A percentile compares a stretch with the other conserved stretches of the same genome.
Conservation (phyloP, 139 green algal species). For the Haematococcus sp. region DNA sequence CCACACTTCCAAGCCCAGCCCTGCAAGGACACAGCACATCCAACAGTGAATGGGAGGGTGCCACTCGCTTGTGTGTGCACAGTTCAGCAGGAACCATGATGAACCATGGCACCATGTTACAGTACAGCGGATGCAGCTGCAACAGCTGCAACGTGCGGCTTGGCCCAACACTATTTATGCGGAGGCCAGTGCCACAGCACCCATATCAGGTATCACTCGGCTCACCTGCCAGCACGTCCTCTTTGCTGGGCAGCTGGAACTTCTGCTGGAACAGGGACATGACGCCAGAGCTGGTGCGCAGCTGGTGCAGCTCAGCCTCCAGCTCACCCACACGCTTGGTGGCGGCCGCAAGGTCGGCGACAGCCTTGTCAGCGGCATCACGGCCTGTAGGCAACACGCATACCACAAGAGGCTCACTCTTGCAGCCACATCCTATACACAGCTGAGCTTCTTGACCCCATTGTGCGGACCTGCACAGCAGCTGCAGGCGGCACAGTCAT, state of each 20-base stretch:
- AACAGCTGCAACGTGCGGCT: no score
- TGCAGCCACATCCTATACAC: no score
- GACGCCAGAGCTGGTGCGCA: conserved; percentile 3
- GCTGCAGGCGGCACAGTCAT: no score
- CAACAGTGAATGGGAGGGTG: neutral
- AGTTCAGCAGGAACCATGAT: no score
- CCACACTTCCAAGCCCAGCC: conserved; percentile 38
- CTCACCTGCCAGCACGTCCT: conserved; percentile 39
- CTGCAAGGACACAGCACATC: conserved; percentile 1
- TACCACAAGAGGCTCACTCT: neutral
- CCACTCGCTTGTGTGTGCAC: no score
- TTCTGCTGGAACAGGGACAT: conserved; percentile 29
- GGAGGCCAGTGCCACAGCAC: no score
- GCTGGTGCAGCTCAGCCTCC: conserved; percentile 30
- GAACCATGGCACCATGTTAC: no score
- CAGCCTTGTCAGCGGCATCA: conserved; percentile 16
- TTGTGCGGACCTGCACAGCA: no score
- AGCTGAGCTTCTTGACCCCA: no score
- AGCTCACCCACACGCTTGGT: conserved; percentile 23
- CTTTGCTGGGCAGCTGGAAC: conserved; percentile 31
- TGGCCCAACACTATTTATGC: no score
- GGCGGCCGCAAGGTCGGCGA: conserved; percentile 2
- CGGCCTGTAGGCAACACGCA: neutral
- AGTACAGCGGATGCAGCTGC: no score
- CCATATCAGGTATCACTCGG: no score